Conservation (phyloP, 164 flowering plant species). For the Cinnamomum chago region DNA sequence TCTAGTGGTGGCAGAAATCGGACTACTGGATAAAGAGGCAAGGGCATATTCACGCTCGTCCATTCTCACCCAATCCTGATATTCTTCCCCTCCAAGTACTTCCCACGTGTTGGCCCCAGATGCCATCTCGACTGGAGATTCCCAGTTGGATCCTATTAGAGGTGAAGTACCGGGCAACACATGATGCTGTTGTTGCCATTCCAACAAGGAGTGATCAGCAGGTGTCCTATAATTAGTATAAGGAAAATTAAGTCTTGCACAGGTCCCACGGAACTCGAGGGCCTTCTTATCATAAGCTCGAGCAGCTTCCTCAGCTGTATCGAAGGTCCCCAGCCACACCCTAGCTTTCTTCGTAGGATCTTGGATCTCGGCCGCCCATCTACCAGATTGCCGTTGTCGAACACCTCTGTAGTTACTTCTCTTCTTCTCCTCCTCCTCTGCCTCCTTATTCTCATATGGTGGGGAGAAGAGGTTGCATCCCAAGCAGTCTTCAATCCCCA, state of each 20-base stretch:
- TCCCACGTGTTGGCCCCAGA: too few relatives aligned
- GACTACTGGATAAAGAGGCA: too few relatives aligned
- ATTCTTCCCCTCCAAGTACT: too few relatives aligned
- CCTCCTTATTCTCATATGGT: neutral
- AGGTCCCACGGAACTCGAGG: constrained; percentile 8
- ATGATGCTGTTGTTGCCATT: too few relatives aligned
- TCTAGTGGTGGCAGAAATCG: too few relatives aligned
- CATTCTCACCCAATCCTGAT: too few relatives aligned
- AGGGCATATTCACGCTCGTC: too few relatives aligned
- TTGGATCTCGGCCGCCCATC: constrained; percentile 14
- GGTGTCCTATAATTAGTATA: neutral
- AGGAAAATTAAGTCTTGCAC: constrained; percentile 14
- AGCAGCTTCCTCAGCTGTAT: constrained; percentile 9
- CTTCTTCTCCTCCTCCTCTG: neutral
- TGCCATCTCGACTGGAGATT: too few relatives aligned
- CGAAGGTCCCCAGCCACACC: constrained; percentile 12
- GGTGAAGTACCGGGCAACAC: too few relatives aligned
- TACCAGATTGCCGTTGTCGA: constrained; percentile 14
- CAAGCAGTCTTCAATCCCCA: neutral
- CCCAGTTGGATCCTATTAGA: too few relatives aligned
- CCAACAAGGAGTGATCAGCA: neutral
- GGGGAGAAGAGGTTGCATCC: constrained; percentile 2
- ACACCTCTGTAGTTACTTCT: constrained; percentile 7
- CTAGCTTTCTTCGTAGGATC: neutral
- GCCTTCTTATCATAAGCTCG: constrained; percentile 9